Percentiles rank a stretch among this genome's conserved stretches.
Evolutionary conservation across 164 flowering plant species (phyloP).

Genomic region (Vitis labrusca): DNA sequence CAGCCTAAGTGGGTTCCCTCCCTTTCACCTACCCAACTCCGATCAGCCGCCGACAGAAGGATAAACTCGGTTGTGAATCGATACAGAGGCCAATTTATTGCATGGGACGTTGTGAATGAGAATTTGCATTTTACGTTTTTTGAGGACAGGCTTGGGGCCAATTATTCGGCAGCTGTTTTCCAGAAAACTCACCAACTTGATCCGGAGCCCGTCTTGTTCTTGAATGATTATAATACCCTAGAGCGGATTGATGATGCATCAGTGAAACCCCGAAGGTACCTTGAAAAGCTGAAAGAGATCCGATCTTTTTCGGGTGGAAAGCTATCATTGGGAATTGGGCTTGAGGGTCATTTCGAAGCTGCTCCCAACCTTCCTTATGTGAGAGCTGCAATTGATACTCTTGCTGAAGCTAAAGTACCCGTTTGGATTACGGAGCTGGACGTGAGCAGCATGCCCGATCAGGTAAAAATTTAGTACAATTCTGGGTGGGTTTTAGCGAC

Average conservation of each 20-base stretch:
- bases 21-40: slow-evolving; percentile 24
- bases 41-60: neutral
- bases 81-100: slow-evolving; percentile 18
- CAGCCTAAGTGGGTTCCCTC: slow-evolving; percentile 40
- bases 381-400: slow-evolving; percentile 16
- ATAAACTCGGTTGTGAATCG: neutral
- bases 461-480: slow-evolving; percentile 5
- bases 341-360: slow-evolving; percentile 17
- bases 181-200: slow-evolving; percentile 12
- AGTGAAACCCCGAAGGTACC: slow-evolving; percentile 6
- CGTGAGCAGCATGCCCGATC: slow-evolving; percentile 6
- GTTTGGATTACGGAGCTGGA: slow-evolving; percentile 22
- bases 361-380: slow-evolving; percentile 17
- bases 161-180: slow-evolving; percentile 10
- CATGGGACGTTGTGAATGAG: slow-evolving; percentile 27
- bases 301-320: neutral
- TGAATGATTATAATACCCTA: slow-evolving; percentile 29
- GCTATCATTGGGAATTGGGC: slow-evolving; percentile 16
- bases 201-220: slow-evolving; percentile 11
- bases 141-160: slow-evolving; percentile 17
- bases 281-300: slow-evolving; percentile 10
- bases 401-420: slow-evolving; percentile 8
- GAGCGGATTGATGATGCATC: slow-evolving; percentile 9
- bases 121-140: slow-evolving; percentile 19
- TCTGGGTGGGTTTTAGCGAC: too few relatives aligned